phyloP scores from a whole-genome alignment of 169 alveolate species.

The Babesia ovis region DNA sequence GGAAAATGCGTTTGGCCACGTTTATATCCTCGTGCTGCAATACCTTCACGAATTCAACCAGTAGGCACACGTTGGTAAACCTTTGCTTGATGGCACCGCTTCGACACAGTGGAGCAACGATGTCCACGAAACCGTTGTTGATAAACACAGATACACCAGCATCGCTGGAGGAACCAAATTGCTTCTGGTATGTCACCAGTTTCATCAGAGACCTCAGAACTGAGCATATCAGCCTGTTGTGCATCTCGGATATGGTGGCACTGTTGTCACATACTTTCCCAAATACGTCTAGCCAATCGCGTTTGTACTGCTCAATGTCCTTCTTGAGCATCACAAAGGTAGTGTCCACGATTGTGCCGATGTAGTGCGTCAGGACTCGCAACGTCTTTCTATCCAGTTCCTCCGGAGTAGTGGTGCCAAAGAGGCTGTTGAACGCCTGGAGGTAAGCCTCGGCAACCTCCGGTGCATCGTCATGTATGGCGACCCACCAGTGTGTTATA shows the following conservation, averaged over 20 bases:
- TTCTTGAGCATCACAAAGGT: background rate
- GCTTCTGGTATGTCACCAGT: constrained; percentile 21
- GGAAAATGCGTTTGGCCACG: constrained; percentile 5
- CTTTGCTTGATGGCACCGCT: constrained; percentile 40
- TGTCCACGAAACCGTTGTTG: constrained; percentile 15
- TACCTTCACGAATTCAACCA: constrained; percentile 55
- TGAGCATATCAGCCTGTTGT: constrained; percentile 51
- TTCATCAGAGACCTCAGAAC: constrained; percentile 34
- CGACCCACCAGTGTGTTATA: constrained; percentile 57
- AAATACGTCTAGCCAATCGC: constrained; percentile 58
- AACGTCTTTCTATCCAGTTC: constrained; percentile 47
- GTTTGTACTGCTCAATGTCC: constrained; percentile 24
- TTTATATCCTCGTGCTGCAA: background rate
- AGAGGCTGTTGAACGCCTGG: constrained; percentile 44
- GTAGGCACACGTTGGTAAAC: constrained; percentile 16
- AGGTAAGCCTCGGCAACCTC: constrained; percentile 44
- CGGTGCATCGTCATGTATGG: constrained; percentile 53
- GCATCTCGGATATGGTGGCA: constrained; percentile 57
- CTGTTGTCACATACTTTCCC: constrained; percentile 50
- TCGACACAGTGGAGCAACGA: constrained; percentile 22
- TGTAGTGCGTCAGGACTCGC: constrained; percentile 30
- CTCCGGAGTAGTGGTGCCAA: constrained; percentile 24
- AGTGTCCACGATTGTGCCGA: constrained; percentile 6
- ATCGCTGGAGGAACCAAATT: background rate
- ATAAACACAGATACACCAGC: constrained; percentile 3